Evolutionary conservation across 805 yeast genomes (phyloP).

Genomic region (Kodamaea lidongshanica): DNA sequence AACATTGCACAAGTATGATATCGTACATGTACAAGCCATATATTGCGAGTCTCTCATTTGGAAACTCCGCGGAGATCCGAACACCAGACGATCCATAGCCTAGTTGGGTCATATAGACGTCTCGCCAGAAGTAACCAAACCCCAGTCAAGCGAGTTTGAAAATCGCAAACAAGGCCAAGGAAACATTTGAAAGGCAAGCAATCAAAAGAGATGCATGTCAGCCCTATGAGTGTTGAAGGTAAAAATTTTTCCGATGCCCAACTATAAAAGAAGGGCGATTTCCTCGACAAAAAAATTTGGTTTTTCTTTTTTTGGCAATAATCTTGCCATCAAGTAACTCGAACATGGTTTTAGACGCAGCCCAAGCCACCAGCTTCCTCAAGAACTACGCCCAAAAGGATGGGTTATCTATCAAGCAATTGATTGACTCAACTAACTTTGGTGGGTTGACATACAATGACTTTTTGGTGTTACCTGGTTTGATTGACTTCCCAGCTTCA

Average conservation of each 20-base stretch:
- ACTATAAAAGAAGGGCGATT: constrained; percentile 3
- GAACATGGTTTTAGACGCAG: constrained; percentile 32
- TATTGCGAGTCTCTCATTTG: too few species aligned
- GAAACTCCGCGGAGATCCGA: too few species aligned
- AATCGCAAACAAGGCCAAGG: too few species aligned
- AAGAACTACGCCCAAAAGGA: constrained; percentile 64
- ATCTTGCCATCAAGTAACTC: constrained; percentile 17
- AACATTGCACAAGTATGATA: too few species aligned
- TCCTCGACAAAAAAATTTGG: constrained; percentile 5
- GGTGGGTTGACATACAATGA: constrained; percentile 99
- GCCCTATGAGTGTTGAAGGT: too few species aligned
- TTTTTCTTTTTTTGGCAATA: constrained; percentile 38
- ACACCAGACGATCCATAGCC: too few species aligned
- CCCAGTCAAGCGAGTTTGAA: too few species aligned
- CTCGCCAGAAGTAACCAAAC: too few species aligned
- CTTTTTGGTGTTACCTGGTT: constrained; percentile 91
- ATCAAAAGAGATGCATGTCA: too few species aligned
- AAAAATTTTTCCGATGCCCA: constrained; percentile 7
- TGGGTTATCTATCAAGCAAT: constrained; percentile 75
- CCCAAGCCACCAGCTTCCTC: constrained; percentile 65
- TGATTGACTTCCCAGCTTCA: constrained; percentile 80
- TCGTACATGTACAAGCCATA: too few species aligned
- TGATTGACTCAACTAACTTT: constrained; percentile 83
- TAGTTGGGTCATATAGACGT: too few species aligned
- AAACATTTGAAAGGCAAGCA: too few species aligned